phyloP scores from a whole-genome alignment of 2,329 filamentous ascomycete genomes.

The Pyrenophora teres region DNA sequence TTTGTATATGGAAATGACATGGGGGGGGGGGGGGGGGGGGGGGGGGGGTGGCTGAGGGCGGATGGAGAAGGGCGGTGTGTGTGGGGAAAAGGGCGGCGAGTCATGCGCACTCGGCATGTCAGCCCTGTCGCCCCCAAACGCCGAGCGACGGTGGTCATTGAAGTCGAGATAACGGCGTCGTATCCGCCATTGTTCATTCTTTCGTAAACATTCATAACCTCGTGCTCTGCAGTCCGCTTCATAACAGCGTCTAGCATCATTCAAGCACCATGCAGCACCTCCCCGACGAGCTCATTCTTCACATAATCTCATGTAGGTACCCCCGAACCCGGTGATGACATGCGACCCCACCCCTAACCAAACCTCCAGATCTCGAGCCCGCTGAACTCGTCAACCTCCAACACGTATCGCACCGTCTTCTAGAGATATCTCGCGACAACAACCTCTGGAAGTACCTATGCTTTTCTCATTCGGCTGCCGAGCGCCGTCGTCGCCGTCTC shows the following conservation, averaged over 20 bases:
- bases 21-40: too few relatives aligned
- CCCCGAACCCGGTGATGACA: conserved; percentile 5
- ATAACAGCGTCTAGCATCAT: background rate
- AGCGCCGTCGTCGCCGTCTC: conserved; percentile 60
- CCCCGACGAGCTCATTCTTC: conserved; percentile 50
- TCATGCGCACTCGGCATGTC: conserved; percentile 20
- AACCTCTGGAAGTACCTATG: conserved; percentile 76
- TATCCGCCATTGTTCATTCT: conserved; percentile 10
- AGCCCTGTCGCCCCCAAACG: conserved; percentile 21
- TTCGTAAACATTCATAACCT: background rate
- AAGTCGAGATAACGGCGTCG: conserved; percentile 17
- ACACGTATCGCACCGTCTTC: conserved; percentile 68
- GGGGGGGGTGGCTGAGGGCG: background rate
- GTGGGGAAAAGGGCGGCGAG: conserved; percentile 8
- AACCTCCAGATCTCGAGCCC: conserved; percentile 62
- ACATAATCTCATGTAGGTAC: conserved; percentile 50
- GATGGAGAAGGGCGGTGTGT: conserved; percentile 5
- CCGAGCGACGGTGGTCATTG: conserved; percentile 9
- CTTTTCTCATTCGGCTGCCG: conserved; percentile 71
- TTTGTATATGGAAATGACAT: background rate
- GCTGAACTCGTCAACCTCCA: conserved; percentile 70
- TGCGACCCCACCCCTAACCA: conserved; percentile 19
- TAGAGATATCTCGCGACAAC: conserved; percentile 72
- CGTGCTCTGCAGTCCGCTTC: background rate
- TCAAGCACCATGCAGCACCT: conserved; percentile 30